A percentile compares a stretch with the other conserved stretches of the same genome.
These are phyloP conservation scores for Baorangia bicolor DNA, from an alignment of 768 basidiomycete species.

Conservation along the genomic window DNA sequence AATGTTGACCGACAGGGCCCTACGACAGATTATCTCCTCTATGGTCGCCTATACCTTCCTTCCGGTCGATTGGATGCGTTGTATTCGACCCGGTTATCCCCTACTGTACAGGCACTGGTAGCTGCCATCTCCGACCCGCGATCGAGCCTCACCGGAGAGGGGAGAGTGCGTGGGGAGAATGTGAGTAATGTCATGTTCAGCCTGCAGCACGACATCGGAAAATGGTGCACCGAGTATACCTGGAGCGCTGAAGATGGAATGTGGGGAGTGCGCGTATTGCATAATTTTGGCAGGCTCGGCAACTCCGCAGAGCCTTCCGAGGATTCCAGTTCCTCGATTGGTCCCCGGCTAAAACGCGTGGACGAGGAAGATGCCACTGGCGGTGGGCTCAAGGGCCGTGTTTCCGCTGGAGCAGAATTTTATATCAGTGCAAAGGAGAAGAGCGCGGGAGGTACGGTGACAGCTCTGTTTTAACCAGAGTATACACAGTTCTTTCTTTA, in stretches of 20 bases:
- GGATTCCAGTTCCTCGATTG: conserved; percentile 22
- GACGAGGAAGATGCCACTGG: conserved; percentile 95
- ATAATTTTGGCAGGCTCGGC: conserved; percentile 84
- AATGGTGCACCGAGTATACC: conserved; percentile 91
- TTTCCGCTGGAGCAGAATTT: conserved; percentile 90
- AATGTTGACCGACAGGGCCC: conserved; percentile 21
- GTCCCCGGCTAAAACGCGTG: conserved; percentile 63
- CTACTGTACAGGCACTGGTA: conserved; percentile 78
- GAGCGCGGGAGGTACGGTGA: conserved; percentile 77
- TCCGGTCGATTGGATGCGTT: conserved; percentile 86
- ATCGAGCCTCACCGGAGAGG: conserved; percentile 44
- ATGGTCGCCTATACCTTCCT: conserved; percentile 89
- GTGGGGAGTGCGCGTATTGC: conserved; percentile 84
- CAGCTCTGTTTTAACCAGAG: neutral
- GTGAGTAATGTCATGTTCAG: conserved; percentile 76
- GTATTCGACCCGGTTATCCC: conserved; percentile 77
- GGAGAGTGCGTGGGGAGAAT: conserved; percentile 42
- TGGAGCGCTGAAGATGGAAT: conserved; percentile 94
- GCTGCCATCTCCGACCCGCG: conserved; percentile 84
- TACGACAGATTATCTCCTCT: conserved; percentile 81
- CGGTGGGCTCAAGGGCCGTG: conserved; percentile 85
- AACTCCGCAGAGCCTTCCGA: conserved; percentile 37
- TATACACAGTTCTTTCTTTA: conserved; percentile 3
- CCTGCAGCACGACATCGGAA: conserved; percentile 88
- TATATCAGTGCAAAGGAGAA: conserved; percentile 93